A percentile compares a stretch with the other conserved stretches of the same genome.
These are phyloP conservation scores for Pyrenopolyporus hunteri DNA, from an alignment of 495 filamentous ascomycete genomes.

Conservation along the genomic window DNA sequence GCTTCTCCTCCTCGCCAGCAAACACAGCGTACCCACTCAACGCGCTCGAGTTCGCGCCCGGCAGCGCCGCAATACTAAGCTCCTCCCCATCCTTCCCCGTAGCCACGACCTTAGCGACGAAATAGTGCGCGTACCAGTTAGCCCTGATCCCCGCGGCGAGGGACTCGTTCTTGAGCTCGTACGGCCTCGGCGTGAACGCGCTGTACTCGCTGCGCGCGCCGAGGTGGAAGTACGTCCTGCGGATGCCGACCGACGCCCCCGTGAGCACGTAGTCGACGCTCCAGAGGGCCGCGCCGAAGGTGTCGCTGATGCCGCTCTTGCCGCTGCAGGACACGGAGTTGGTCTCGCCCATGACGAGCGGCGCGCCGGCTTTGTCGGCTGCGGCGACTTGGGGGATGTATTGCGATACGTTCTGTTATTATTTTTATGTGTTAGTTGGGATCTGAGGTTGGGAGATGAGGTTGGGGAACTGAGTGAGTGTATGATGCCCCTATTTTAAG, in stretches of 20 bases:
- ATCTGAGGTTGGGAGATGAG: neutral
- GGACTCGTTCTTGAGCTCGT: constrained; percentile 37
- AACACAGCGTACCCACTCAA: constrained; percentile 40
- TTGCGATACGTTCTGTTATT: constrained; percentile 36
- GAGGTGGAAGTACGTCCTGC: constrained; percentile 47
- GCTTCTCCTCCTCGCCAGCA: neutral
- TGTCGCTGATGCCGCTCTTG: constrained; percentile 43
- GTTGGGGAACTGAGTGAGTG: too few species aligned
- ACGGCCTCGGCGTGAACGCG: constrained; percentile 36
- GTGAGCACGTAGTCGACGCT: constrained; percentile 46
- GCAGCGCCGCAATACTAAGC: constrained; percentile 35
- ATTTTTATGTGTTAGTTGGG: neutral
- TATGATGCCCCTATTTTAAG: neutral
- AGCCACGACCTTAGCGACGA: constrained; percentile 31
- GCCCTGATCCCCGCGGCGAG: constrained; percentile 33
- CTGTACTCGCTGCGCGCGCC: constrained; percentile 44
- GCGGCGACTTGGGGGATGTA: constrained; percentile 37
- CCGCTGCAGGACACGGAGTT: constrained; percentile 47
- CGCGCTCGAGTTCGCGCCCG: constrained; percentile 32
- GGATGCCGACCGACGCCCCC: constrained; percentile 42
- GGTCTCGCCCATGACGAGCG: constrained; percentile 49
- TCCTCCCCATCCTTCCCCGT: neutral
- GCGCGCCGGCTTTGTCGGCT: constrained; percentile 36
- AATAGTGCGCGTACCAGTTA: constrained; percentile 41
- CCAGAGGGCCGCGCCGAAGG: constrained; percentile 49